Evolutionary conservation across 352 stramenopile species (phyloP), one percentile per base, ranked within the genome.

Genomic region (Globisporangium irregulare): DNA sequence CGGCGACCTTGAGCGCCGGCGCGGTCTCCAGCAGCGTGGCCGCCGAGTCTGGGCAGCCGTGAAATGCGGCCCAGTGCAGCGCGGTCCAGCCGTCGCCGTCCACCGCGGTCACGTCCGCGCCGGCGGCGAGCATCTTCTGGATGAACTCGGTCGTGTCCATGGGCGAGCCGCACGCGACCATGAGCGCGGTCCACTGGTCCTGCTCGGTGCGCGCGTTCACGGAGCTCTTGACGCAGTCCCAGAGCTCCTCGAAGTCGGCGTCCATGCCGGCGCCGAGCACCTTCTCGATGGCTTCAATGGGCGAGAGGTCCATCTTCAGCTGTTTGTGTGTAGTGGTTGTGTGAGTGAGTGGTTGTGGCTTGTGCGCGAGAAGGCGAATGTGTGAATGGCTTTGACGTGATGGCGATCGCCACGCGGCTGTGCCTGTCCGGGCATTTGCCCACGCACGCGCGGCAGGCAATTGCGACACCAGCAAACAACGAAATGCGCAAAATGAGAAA

Each of bases 51-150:
- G 84, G 84, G 62, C 83, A 80, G 66, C 79, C 87, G 65, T 94
- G 84, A 78, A 92, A 94, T 25, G 85, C 87, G 71, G 80, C 87
- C 87, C 87, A 94, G 75, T 94, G 87, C 74, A 94, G 66, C 63
- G 85, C 87, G 7, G 83, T 92, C 87, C 87, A 94, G 36, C 87
- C 87, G 48, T 94, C 87, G 51, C 81, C 84, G 64, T 94, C 87
- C 56, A 83, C 80, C 8, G 77, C 82, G n/a, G 75, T 66, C 48
- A 92, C 79, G 46, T 91, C 75, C 4, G 79, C 79, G 61, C 87
- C 85, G 22, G 79, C 80, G 6, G 72, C 71, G 32, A 94, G 68
- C 36, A 91, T 55, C 67, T 86, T 85, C 48, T 76, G 73, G 58
- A 94, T 94, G 29, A 94, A 89, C 29, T 90, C 80, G 60, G 88